Percentiles rank a stretch among this genome's conserved stretches.
Evolutionary conservation across 192 early-diverging fungal genomes (phyloP).

Genomic region (Backusella tuberculispora): DNA sequence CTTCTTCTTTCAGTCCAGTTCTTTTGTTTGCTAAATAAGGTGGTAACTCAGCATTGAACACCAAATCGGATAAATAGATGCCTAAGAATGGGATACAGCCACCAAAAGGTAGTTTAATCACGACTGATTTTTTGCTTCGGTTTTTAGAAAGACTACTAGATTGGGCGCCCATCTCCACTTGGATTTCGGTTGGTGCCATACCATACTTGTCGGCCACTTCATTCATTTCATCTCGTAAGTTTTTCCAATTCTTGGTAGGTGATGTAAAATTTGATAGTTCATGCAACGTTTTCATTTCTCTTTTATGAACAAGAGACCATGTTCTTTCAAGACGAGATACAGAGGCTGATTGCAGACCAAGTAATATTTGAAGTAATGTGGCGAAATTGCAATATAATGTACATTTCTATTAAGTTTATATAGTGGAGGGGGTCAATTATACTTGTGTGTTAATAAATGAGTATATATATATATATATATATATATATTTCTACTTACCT

Average conservation of each 20-base stretch:
- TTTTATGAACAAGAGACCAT: conserved; percentile 51
- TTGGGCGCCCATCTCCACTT: conserved; percentile 33
- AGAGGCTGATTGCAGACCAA: conserved; percentile 59
- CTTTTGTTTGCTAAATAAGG: conserved; percentile 43
- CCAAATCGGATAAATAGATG: conserved; percentile 60
- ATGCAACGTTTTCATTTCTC: conserved; percentile 49
- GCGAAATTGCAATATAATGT: conserved; percentile 61
- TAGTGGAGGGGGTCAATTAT: neutral
- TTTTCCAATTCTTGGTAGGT: conserved; percentile 58
- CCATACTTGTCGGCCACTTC: conserved; percentile 57
- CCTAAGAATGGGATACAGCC: conserved; percentile 67
- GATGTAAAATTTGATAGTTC: conserved; percentile 58
- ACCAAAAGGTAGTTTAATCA: conserved; percentile 44
- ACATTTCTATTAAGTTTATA: conserved; percentile 49
- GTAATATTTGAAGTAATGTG: conserved; percentile 60
- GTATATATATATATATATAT: neutral
- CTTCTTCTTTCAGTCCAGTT: neutral
- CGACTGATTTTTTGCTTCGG: conserved; percentile 4
- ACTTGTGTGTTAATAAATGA: neutral
- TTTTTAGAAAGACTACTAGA: conserved; percentile 15
- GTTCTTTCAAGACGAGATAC: conserved; percentile 58
- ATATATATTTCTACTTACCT: no score
- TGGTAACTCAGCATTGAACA: conserved; percentile 60
- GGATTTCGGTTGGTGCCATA: conserved; percentile 43
- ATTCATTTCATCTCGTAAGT: conserved; percentile 59